Base-by-base conservation (phyloP, 169 alveolate species). In the Eimeria falciformis region DNA sequence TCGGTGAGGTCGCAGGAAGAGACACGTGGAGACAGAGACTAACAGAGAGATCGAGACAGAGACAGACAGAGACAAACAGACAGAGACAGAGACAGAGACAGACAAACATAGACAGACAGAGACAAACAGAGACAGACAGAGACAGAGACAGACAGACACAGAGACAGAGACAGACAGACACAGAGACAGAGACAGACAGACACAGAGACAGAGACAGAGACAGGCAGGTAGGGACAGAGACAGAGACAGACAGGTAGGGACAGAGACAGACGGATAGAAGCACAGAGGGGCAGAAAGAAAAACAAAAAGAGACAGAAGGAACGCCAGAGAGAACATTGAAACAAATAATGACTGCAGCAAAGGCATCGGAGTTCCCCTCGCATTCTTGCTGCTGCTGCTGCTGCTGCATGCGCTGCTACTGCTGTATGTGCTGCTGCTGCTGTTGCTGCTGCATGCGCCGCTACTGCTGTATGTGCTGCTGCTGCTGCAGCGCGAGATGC, bases 401-500 rank as follows among this genome's bases (percentile, higher is more conserved):
- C 75, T 65, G 75, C 37, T 65, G 75, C 75, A 3, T 14, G 18
- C 11, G 75, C 75, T 65, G 75, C 75, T 62, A 29, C 73, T n/a
- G 45, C n/a, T 27, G 40, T 6, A 9, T 12, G 23, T 66, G 40
- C 45, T 66, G 78, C 45, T 25, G 62, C 62, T 50, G 62, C 62
- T 1, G 62, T 21, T 50, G 62, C 1, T 50, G 62, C 2, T 50
- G 62, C 62, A 12, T 12, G 4, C 23, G 62, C 62, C 25, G 73
- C 29, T n/a, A 56, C 27, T 71, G 83, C 27, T 71, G 83, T 37
- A 3, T 18, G 25, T 71, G 62, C 33, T 21, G 83, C 21, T 33
- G 58, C 27, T 40, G 62, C 62, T 71, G 83, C 83, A 71, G 83
- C 12, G 83, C 83, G n/a, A 37, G 58, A 29, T 71, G 83, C 83